Base-by-base conservation (phyloP, 176 grass and related monocot species). In the Tillandsia leiboldiana region DNA sequence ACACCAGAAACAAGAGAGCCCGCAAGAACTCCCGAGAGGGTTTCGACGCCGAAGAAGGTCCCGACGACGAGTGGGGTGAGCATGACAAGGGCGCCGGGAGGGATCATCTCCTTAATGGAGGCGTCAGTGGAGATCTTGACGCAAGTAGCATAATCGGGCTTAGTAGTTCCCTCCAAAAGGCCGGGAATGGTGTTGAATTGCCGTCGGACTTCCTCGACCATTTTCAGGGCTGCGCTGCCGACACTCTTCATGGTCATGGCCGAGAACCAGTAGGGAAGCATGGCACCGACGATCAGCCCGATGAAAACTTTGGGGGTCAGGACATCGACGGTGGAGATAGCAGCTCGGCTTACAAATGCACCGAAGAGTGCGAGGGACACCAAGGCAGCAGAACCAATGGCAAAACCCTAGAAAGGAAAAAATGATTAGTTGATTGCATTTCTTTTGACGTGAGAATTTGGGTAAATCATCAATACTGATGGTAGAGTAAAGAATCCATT, bases 231-330 rank as follows among this genome's bases (percentile, higher is more conserved):
- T 59, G 91, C 91, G 15, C 87, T 91, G 11, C 91, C 91, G 51
- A 96, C 87, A 71, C 91, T 96, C 79, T 96, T 96, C 91, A 96
- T 96, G 27, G 91, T 96, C 91, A 96, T 96, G 1, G 91, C 91
- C 8, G 91, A 96, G 79, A 96, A 96, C 91, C 91, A 42, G 33
- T 42, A 42, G 33, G 33, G 33, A 42, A 42, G 33, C 33, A 42
- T 42, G 33, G 33, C 33, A 2, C 91, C 91, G 73, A 96, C 91
- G 56, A 96, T 70, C 67, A 96, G 66, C 1, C 91, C 91, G 80
- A 96, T 96, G 79, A 96, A 90, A 17, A 96, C 91, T 51, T 96
- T 90, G 15, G 91, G 91, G 4, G 91, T 84, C 51, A 96, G 76
- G 23, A 96, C 91, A 83, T 96, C 91, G 24, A 96, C 91, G 11